Conservation (phyloP, 2,329 filamentous ascomycete genomes). For the Cylindrodendrum hubeiense region DNA sequence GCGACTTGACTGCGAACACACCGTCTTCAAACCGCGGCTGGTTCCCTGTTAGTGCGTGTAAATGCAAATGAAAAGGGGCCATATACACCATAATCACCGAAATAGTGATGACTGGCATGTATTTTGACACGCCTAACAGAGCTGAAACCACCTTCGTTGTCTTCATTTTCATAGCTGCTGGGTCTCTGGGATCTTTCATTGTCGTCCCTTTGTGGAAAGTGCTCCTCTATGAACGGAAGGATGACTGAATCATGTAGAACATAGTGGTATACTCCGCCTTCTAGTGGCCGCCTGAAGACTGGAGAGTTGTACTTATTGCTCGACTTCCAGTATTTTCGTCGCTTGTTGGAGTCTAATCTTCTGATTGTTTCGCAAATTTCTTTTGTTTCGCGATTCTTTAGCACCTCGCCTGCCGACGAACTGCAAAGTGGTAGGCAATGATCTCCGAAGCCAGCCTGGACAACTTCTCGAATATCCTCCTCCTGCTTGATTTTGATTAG, state of each 20-base stretch:
- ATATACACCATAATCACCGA: not conserved
- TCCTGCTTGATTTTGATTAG: not conserved
- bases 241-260: not conserved
- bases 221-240: not conserved
- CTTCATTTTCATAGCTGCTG: no score
- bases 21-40: not conserved
- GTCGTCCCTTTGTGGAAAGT: no score
- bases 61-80: no score
- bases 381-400: not conserved
- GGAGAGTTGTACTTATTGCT: not conserved
- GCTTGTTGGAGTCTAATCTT: not conserved
- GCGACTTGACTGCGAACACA: not conserved
- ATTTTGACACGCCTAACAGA: not conserved
- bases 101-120: not conserved
- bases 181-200: no score
- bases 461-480: not conserved
- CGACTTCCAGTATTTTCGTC: not conserved
- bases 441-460: not conserved
- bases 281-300: not conserved
- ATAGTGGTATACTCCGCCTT: not conserved
- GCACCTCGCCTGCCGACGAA: fast-evolving
- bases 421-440: not conserved
- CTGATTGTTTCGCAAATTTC: not conserved
- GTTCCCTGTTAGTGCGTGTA: not conserved
- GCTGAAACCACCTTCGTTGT: not conserved